Percentiles rank a stretch among this genome's conserved stretches.
These are phyloP conservation scores for Scenedesmus sp. DNA, from an alignment of 163 green algal genomes.

Conservation along the genomic window DNA sequence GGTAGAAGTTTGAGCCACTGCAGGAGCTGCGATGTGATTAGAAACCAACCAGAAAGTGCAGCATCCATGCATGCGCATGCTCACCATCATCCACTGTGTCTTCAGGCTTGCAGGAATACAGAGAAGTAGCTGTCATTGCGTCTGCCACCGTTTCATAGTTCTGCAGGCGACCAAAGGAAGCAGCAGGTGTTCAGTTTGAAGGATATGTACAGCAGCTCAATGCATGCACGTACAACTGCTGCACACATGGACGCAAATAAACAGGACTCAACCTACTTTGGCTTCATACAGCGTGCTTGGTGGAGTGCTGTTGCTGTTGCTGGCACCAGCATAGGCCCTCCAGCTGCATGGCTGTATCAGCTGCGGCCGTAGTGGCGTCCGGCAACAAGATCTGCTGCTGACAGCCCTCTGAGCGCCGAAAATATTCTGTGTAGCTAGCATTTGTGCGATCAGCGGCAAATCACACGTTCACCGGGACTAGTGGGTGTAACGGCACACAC, in stretches of 20 bases:
- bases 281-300: constrained; percentile 37
- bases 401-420: background rate
- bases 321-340: background rate
- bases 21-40: background rate
- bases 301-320: background rate
- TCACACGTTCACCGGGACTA: background rate
- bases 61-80: background rate
- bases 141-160: constrained; percentile 49
- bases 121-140: constrained; percentile 29
- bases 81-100: constrained; percentile 52
- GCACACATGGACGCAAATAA: background rate
- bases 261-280: background rate
- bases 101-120: constrained; percentile 49
- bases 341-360: background rate
- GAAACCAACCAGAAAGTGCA: background rate
- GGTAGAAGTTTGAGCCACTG: background rate
- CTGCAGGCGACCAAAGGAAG: constrained; percentile 20
- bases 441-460: background rate
- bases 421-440: background rate
- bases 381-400: background rate
- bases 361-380: background rate
- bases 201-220: background rate
- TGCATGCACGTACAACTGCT: background rate
- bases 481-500: background rate
- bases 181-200: background rate